phyloP scores from a whole-genome alignment of 2,329 filamentous ascomycete species.

The Teratosphaeria viscida region DNA sequence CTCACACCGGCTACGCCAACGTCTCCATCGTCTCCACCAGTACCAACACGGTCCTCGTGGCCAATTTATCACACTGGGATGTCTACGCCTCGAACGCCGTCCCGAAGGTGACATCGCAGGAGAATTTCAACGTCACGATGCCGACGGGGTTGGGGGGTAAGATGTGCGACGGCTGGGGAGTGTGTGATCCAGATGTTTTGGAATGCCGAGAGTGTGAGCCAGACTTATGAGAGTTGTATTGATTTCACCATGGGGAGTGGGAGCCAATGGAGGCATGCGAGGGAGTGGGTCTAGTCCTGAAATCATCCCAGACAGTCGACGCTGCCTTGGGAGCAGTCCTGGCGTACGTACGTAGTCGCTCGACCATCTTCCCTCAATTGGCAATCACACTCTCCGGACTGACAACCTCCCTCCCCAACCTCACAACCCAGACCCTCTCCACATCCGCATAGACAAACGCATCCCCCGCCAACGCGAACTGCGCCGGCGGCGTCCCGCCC shows the following conservation, averaged over 20 bases:
- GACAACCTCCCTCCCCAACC: background rate
- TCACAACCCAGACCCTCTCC: background rate
- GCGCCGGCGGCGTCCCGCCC: background rate
- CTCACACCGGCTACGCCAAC: conserved; percentile 47
- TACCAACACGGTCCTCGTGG: conserved; percentile 37
- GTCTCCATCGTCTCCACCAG: conserved; percentile 48
- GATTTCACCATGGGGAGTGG: conserved; percentile 40
- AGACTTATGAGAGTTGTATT: conserved; percentile 55
- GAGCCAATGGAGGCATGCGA: background rate
- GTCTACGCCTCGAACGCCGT: conserved; percentile 43
- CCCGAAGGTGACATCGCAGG: conserved; percentile 35
- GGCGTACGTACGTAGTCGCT: too few species aligned
- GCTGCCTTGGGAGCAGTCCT: too few species aligned
- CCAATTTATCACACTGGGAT: conserved; percentile 44
- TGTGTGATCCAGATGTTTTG: conserved; percentile 55
- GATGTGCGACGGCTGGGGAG: conserved; percentile 39
- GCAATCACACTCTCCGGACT: background rate
- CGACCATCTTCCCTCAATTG: background rate
- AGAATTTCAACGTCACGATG: conserved; percentile 44
- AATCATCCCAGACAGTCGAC: too few species aligned
- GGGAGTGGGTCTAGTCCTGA: background rate
- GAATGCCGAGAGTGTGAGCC: conserved; percentile 44
- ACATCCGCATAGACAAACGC: background rate
- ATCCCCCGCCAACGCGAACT: conserved; percentile 1
- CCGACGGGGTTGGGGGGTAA: conserved; percentile 36